Percentiles rank a stretch among this genome's conserved stretches.
Evolutionary conservation across 1,284 basidiomycete species (phyloP).

Genomic region (Ustilago crameri): DNA sequence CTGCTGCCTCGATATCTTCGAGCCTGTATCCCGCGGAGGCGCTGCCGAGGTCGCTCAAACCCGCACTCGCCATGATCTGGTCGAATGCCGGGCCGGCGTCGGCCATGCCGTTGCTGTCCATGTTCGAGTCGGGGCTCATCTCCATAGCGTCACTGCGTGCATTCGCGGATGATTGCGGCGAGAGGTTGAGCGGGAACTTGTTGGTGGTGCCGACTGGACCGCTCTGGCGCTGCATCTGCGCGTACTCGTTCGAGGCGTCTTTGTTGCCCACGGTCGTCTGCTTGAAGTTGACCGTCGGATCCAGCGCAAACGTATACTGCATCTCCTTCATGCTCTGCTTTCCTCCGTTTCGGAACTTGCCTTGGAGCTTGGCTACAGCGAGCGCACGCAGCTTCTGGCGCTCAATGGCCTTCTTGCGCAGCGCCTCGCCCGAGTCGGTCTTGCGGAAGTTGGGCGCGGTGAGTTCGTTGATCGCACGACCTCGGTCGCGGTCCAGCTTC

Average conservation of each 20-base stretch:
- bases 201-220: conserved; percentile 38
- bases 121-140: conserved; percentile 6
- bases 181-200: conserved; percentile 40
- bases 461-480: conserved; percentile 43
- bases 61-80: conserved; percentile 39
- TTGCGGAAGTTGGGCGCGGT: conserved; percentile 49
- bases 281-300: conserved; percentile 47
- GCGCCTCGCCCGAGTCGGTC: conserved; percentile 47
- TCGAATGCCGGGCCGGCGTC: conserved; percentile 26
- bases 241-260: conserved; percentile 30
- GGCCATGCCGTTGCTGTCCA: conserved; percentile 10
- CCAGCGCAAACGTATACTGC: conserved; percentile 43
- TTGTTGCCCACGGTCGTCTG: conserved; percentile 42
- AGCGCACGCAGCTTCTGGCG: conserved; percentile 45
- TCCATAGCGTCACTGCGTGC: conserved; percentile 22
- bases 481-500: conserved; percentile 52
- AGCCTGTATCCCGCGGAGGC: conserved; percentile 33
- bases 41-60: conserved; percentile 12
- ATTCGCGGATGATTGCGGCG: conserved; percentile 21
- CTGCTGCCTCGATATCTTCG: conserved; percentile 53
- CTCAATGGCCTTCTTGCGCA: conserved; percentile 46
- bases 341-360: conserved; percentile 31
- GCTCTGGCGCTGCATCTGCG: conserved; percentile 30
- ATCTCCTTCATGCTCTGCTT: conserved; percentile 49
- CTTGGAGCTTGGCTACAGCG: conserved; percentile 46